These are phyloP conservation scores for Salix brachista DNA, from an alignment of 345 rosid species.

Conservation along the genomic window DNA sequence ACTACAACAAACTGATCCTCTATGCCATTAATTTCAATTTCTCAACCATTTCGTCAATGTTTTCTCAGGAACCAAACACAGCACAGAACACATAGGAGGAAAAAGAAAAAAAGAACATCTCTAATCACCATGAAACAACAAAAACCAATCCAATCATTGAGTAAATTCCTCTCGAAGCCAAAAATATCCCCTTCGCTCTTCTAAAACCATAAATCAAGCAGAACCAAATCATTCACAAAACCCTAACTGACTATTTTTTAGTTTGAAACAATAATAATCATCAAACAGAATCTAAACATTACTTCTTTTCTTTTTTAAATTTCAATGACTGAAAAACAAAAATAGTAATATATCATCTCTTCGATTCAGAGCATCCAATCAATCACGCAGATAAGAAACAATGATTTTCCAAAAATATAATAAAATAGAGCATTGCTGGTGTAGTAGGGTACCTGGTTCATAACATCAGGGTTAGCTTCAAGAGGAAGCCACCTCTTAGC, in stretches of 20 bases:
- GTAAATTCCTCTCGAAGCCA: background rate
- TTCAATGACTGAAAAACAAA: too few relatives aligned
- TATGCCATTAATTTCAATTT: background rate
- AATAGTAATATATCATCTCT: too few relatives aligned
- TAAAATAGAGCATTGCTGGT: background rate
- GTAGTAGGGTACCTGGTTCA: constrained; percentile 73
- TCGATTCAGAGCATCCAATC: too few relatives aligned
- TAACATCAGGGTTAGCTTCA: constrained; percentile 94
- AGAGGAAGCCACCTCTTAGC: constrained; percentile 97
- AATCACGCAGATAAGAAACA: too few relatives aligned
- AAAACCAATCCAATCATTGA: background rate
- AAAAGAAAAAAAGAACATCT: background rate
- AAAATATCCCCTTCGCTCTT: too few relatives aligned
- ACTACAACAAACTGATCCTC: too few relatives aligned
- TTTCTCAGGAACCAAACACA: constrained; percentile 19
- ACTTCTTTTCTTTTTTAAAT: too few relatives aligned
- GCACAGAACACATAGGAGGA: background rate
- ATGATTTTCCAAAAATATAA: background rate
- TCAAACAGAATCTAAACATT: too few relatives aligned
- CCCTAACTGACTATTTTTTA: too few relatives aligned
- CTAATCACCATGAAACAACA: background rate
- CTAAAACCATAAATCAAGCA: too few relatives aligned
- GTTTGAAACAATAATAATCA: too few relatives aligned
- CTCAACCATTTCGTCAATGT: background rate
- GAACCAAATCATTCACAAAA: too few relatives aligned